Evolutionary conservation across 2,329 filamentous ascomycete genomes (phyloP).

Genomic region (Fusarium fujikuroi): DNA sequence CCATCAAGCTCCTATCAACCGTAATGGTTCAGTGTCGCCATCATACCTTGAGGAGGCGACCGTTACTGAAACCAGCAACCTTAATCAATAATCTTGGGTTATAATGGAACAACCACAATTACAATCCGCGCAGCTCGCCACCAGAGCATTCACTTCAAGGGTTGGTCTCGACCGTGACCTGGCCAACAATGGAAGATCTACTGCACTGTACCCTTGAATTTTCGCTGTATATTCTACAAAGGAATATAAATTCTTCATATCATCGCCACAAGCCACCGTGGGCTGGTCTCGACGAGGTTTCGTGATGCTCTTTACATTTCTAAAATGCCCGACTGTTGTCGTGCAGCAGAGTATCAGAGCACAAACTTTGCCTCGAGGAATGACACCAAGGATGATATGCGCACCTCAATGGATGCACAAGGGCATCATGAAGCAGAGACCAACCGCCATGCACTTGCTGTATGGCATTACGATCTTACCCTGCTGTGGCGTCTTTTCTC

Average conservation of each 20-base stretch:
- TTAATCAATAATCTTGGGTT: constrained; percentile 16
- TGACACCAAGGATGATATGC: constrained; percentile 14
- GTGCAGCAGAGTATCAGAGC: neutral
- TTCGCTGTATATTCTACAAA: constrained; percentile 12
- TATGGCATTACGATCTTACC: constrained; percentile 3
- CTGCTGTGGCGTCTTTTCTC: constrained; percentile 17
- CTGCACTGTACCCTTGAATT: constrained; percentile 28
- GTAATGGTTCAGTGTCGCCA: constrained; percentile 21
- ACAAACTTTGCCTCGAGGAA: constrained; percentile 22
- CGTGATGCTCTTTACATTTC: neutral
- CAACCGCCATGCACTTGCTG: constrained; percentile 19
- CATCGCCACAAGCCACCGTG: constrained; percentile 24
- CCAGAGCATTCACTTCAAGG: constrained; percentile 9
- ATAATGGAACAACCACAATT: constrained; percentile 13
- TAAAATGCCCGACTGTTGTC: constrained; percentile 2
- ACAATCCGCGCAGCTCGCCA: constrained; percentile 30
- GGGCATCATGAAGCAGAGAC: constrained; percentile 1
- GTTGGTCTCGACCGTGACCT: constrained; percentile 5
- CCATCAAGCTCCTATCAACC: constrained; percentile 25
- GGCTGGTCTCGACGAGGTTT: neutral
- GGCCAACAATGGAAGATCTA: constrained; percentile 32
- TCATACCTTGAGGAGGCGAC: constrained; percentile 36
- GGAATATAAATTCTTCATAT: constrained; percentile 10
- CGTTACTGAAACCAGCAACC: constrained; percentile 27
- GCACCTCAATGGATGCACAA: constrained; percentile 8